A percentile compares a stretch with the other conserved stretches of the same genome.
Evolutionary conservation across 1,284 basidiomycete species (phyloP).

Genomic region (Neolentinus lepideus): DNA sequence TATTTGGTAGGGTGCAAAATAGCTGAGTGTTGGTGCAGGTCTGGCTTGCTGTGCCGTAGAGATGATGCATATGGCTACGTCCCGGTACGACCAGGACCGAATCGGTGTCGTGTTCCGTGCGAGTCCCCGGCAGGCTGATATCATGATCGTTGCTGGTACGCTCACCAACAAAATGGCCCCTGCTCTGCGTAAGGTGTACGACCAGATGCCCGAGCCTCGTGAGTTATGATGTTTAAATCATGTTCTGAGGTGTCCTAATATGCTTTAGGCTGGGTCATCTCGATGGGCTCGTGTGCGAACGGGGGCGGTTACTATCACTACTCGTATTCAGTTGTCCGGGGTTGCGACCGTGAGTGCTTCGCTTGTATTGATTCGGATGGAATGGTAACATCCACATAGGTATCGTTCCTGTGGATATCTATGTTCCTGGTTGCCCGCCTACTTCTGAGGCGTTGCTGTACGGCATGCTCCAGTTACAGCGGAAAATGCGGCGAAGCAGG

Average conservation of each 20-base stretch:
- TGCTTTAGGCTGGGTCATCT: conserved; percentile 87
- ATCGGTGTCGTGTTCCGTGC: conserved; percentile 98
- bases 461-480: conserved; percentile 93
- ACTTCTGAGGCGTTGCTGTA: conserved; percentile 92
- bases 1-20: not conserved
- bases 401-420: conserved; percentile 97
- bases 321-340: conserved; percentile 97
- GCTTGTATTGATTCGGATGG: too few relatives aligned
- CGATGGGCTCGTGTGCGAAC: conserved; percentile 99
- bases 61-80: conserved; percentile 99
- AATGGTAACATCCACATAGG: conserved; percentile 30
- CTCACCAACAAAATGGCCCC: conserved; percentile 99
- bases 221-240: conserved; percentile 18
- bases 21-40: conserved; percentile 37
- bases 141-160: conserved; percentile 99
- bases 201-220: conserved; percentile 95
- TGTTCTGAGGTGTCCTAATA: conserved; percentile 10
- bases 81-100: conserved; percentile 98
- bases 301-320: conserved; percentile 99
- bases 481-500: conserved; percentile 92
- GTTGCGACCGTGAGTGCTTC: conserved; percentile 83
- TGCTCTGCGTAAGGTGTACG: conserved; percentile 90
- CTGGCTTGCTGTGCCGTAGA: conserved; percentile 99
- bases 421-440: conserved; percentile 92
- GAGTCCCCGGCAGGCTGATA: conserved; percentile 94